Base-by-base conservation (phyloP, 1,284 basidiomycete genomes). In the Irpex sp. region DNA sequence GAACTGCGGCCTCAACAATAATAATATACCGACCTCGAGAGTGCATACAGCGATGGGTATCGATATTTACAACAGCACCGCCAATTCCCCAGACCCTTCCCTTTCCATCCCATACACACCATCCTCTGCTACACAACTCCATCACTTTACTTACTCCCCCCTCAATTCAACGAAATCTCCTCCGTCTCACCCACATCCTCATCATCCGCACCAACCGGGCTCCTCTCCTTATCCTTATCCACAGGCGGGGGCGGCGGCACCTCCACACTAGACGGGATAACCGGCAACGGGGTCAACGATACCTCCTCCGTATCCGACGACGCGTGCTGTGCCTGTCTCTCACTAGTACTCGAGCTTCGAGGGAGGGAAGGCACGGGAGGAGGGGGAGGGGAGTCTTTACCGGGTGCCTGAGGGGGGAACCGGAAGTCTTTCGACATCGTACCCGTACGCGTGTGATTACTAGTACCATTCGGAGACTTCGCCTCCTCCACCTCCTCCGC, bases 351-450 rank as follows among this genome's bases (percentile, higher is more conserved):
- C n/a, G 37, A 33, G 18, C 33, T n/a, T 18, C 42, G 23, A 19
- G 58, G 23, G 19, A 23, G 16, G 10, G 65, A 67, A 5, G 65
- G 67, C 23, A 62, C 65, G 47, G 70, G 63, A 10, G 63, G 63
- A 12, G 71, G 63, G 16, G 63, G 58, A n/a, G 65, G 51, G 7
- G 73, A 69, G 6, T 71, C 72, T 49, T 72, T 67, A 19, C 72
- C 65, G 2, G 77, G 68, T 28, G 39, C 16, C 8, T 45, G 39
- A 45, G 82, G 75, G 23, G 89, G 90, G 76, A 92, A 93, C 68
- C 82, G 85, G 75, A 92, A 93, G 62, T 86, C 82, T 62, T 78
- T 82, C 69, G 90, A 88, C 88, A 92, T 92, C 55, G 86, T 87
- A 21, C 90, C 88, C 58, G 76, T 77, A 56, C 79, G 72, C 52